Conservation (phyloP, 352 stramenopile species). For the Nothophytophthora sp. region DNA sequence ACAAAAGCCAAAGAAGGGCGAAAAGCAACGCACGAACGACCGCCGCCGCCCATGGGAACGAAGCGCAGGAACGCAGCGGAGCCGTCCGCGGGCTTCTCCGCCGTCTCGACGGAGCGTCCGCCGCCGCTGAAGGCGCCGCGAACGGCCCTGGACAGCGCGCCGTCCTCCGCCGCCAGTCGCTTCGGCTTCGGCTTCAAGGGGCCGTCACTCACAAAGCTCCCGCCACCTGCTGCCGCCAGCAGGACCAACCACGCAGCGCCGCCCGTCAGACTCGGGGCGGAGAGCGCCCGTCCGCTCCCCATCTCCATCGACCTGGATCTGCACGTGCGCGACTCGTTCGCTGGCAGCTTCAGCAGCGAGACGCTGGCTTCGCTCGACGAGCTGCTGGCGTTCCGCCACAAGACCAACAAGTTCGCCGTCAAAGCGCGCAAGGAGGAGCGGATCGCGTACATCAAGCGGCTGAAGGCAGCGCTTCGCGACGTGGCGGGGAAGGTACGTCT, state of each 20-base stretch:
- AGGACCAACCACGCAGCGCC: background rate
- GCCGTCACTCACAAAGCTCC: slow-evolving; percentile 28
- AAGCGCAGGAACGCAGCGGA: slow-evolving; percentile 37
- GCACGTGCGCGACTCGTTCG: slow-evolving; percentile 38
- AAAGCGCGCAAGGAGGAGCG: slow-evolving; percentile 65
- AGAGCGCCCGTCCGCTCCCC: background rate
- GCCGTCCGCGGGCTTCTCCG: background rate
- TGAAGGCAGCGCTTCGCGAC: slow-evolving; percentile 42
- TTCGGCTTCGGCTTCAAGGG: slow-evolving; percentile 51
- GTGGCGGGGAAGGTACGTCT: slow-evolving; percentile 35
- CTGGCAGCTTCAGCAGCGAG: slow-evolving; percentile 31
- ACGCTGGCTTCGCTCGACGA: slow-evolving; percentile 43
- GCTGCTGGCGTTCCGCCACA: slow-evolving; percentile 54
- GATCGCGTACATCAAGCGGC: slow-evolving; percentile 51
- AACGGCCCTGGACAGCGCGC: slow-evolving; percentile 4
- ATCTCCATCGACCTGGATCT: slow-evolving; percentile 15
- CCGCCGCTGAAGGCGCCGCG: slow-evolving; percentile 21
- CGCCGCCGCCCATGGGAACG: slow-evolving; percentile 34
- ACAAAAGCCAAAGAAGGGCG: slow-evolving; percentile 2
- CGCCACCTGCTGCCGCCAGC: background rate
- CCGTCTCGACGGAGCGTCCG: slow-evolving; percentile 12
- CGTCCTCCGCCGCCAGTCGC: slow-evolving; percentile 16
- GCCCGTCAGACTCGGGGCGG: background rate
- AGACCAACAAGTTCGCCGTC: slow-evolving; percentile 71
- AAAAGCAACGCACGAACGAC: no score